Evolutionary conservation across 176 grass and related monocot genomes (phyloP), one percentile per base, ranked within the genome.

Genomic region (Guadua angustifolia): DNA sequence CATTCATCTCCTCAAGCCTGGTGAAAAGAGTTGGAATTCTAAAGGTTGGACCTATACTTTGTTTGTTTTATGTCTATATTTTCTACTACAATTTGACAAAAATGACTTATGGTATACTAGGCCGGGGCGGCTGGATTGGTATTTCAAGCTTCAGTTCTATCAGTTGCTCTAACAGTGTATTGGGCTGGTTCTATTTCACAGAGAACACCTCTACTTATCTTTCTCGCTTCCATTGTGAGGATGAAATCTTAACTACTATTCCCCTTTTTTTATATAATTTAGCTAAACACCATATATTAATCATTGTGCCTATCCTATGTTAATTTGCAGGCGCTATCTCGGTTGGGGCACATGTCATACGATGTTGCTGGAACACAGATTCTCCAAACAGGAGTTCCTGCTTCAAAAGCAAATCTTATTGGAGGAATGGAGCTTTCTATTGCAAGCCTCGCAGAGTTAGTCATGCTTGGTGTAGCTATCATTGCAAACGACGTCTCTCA

Each of bases 311-410:
- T 71, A 21, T 81, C 81, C 9, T 64, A 24, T 64, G 69, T 67
- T 85, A 57, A 86, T 85, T 61, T 83, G 52, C 87, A 97, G 94
- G 91, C 87, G 44, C 49, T 99, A 52, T 99, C 96, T 56, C 86
- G 93, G 79, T 53, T 99, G 59, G 96, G 96, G 14, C 96, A 94
- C 76, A 99, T 99, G 91, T 99, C 96, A 70, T 99, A 99, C 75
- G 96, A 99, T 83, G 91, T 95, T 75, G 91, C 95, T 0, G 96
- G 93, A 43, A 99, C 96, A 36, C 96, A 99, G 79, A 99, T 99
- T 17, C 86, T 99, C 70, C 96, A 99, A 74, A 99, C 89, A 12
- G 96, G 96, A n/a, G 89, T 95, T 39, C 93, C 93, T 11, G 75
- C 88, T 62, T 88, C 91, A 49, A 99, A 95, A 88, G 96, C 91